These are phyloP conservation scores for Daldinia bambusicola DNA, from an alignment of 495 filamentous ascomycete genomes.

Conservation along the genomic window DNA sequence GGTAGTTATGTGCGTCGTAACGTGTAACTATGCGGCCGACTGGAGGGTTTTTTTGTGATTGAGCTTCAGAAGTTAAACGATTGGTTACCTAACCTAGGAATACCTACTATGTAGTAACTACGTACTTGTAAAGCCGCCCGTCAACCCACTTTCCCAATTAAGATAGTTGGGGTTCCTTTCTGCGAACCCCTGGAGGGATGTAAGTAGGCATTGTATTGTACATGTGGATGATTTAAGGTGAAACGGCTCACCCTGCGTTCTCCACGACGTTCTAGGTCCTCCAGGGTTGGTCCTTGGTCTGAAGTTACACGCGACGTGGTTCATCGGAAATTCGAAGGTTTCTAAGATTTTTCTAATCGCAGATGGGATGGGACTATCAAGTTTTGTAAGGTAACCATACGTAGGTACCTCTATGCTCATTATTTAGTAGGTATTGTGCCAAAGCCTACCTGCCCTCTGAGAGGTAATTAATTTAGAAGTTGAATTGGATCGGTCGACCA, in stretches of 20 bases:
- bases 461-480: too few relatives aligned
- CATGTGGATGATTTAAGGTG: constrained; percentile 8
- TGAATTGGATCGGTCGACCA: not conserved
- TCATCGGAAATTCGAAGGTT: not conserved
- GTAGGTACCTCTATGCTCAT: too few relatives aligned
- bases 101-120: too few relatives aligned
- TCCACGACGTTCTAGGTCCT: constrained; percentile 12
- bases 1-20: too few relatives aligned
- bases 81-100: too few relatives aligned
- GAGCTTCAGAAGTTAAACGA: too few relatives aligned
- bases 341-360: not conserved
- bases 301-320: not conserved
- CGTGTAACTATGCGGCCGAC: too few relatives aligned
- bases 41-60: too few relatives aligned
- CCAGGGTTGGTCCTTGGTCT: not conserved
- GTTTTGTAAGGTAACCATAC: not conserved
- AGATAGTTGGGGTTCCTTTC: not conserved
- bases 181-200: constrained; percentile 20
- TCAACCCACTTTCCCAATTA: constrained; percentile 25
- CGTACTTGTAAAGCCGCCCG: not conserved
- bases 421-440: not conserved
- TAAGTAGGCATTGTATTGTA: not conserved
- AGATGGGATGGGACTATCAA: not conserved
- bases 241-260: constrained; percentile 20
- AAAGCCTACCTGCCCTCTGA: not conserved